Evolutionary conservation across 352 stramenopile species (phyloP).

Genomic region (Phytophthora sp.): DNA sequence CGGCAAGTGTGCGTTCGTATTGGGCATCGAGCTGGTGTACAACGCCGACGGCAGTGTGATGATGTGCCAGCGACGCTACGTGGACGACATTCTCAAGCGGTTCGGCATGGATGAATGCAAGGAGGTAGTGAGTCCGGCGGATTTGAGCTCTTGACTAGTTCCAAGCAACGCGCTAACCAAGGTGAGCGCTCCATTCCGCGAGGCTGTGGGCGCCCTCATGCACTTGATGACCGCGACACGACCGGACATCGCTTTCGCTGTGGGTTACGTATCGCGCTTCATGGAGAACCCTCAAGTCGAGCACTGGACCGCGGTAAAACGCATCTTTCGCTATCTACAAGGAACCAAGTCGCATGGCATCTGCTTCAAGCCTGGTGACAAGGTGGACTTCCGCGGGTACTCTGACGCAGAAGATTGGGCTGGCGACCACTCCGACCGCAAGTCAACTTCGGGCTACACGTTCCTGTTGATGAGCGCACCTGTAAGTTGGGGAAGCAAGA

Average conservation of each 20-base stretch:
- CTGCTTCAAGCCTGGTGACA: not conserved
- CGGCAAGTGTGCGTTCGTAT: conserved; percentile 16
- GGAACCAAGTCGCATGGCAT: conserved; percentile 19
- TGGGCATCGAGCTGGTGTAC: conserved; percentile 11
- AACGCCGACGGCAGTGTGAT: conserved; percentile 2
- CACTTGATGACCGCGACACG: conserved; percentile 24
- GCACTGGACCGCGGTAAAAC: conserved; percentile 20
- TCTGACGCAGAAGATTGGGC: conserved; percentile 20
- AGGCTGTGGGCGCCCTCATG: conserved; percentile 23
- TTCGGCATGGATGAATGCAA: conserved; percentile 11
- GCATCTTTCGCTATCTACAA: conserved; percentile 18
- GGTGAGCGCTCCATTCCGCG: conserved; percentile 9
- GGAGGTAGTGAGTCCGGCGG: not conserved
- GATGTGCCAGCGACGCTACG: not conserved
- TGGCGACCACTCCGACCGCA: conserved; percentile 5
- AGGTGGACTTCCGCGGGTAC: conserved; percentile 7
- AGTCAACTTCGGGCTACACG: conserved; percentile 12
- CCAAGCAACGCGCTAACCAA: conserved; percentile 7
- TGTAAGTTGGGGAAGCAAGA: conserved; percentile 4
- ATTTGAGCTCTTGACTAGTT: not conserved
- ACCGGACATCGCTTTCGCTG: conserved; percentile 21
- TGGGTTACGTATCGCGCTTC: conserved; percentile 21
- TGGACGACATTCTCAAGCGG: conserved; percentile 9
- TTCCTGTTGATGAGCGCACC: not conserved
- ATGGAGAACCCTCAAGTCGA: conserved; percentile 26